Conservation (phyloP, 441 rosid species). For the Croton laevigatus region DNA sequence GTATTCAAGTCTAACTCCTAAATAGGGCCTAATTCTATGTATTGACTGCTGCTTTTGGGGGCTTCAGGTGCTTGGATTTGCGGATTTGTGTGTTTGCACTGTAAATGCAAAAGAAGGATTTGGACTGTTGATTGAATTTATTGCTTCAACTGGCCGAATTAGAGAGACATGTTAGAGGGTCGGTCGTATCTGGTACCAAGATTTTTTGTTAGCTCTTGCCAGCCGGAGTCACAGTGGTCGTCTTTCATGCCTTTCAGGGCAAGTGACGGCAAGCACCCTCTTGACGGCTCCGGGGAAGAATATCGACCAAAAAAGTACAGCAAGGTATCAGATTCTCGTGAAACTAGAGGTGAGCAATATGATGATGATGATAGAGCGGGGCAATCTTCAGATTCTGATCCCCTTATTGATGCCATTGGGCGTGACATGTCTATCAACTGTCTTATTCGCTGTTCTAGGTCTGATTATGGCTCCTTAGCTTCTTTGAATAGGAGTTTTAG, state of each 20-base stretch:
- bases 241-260: conserved; percentile 44
- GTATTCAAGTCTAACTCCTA: not conserved
- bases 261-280: conserved; percentile 50
- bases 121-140: conserved; percentile 18
- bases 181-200: conserved; percentile 58
- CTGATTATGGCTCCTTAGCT: conserved; percentile 78
- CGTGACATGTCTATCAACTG: conserved; percentile 75
- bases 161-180: conserved; percentile 77
- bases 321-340: conserved; percentile 30
- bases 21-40: conserved; percentile 10
- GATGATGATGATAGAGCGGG: conserved; percentile 43
- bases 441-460: conserved; percentile 73
- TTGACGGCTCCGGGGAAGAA: conserved; percentile 35
- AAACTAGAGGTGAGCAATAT: conserved; percentile 22
- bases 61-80: conserved; percentile 24
- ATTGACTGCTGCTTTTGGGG: conserved; percentile 22
- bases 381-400: conserved; percentile 52
- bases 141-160: conserved; percentile 27
- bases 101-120: conserved; percentile 12
- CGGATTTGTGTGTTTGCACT: conserved; percentile 1
- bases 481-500: conserved; percentile 63
- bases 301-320: conserved; percentile 34
- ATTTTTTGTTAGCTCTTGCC: conserved; percentile 70
- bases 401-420: conserved; percentile 67
- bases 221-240: conserved; percentile 65